These are phyloP conservation scores for Xylaria telfairii DNA, from an alignment of 495 filamentous ascomycete genomes.

Conservation along the genomic window DNA sequence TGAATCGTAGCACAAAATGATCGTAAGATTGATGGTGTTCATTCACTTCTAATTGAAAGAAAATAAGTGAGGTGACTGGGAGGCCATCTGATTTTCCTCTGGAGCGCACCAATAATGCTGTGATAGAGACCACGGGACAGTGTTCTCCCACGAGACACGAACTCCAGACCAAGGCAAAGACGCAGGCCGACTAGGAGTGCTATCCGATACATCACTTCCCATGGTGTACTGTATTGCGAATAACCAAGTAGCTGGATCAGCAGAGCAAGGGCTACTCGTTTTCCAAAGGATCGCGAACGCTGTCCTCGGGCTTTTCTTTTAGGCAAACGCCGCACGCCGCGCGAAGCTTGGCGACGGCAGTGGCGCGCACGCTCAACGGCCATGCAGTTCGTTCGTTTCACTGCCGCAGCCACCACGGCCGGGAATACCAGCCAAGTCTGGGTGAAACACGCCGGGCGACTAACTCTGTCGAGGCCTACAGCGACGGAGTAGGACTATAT, in stretches of 20 bases:
- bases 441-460: background rate
- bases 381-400: background rate
- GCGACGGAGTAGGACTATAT: background rate
- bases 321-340: background rate
- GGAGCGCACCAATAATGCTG: background rate
- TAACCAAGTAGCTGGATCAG: background rate
- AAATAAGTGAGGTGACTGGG: too few species aligned
- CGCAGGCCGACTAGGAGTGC: background rate
- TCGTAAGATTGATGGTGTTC: too few species aligned
- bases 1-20: background rate
- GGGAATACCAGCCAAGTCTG: background rate
- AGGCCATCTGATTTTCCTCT: background rate
- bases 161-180: background rate
- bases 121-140: background rate
- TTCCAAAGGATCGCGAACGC: background rate
- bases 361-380: conserved; percentile 3
- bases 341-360: background rate
- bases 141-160: background rate
- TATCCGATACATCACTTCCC: background rate
- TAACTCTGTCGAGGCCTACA: background rate
- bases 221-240: background rate
- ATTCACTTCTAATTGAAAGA: background rate
- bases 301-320: background rate
- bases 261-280: background rate
- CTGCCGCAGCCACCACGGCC: background rate